Conservation (phyloP, 441 rosid genomes). For the Gossypium laxum region DNA sequence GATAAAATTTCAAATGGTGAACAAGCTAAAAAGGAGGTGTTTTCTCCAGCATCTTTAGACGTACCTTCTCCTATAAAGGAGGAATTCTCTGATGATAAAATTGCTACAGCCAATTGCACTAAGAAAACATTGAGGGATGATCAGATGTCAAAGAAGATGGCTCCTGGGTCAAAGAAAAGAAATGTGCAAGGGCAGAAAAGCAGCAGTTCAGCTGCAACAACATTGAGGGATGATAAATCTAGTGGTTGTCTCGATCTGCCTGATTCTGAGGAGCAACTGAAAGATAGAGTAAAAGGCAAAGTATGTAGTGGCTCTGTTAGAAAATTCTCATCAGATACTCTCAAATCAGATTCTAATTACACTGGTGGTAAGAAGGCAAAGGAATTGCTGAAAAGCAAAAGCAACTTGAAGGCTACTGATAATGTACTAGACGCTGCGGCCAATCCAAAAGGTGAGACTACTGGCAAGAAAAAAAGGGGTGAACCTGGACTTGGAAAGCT, state of each 20-base stretch:
- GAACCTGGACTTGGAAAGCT: constrained; percentile 39
- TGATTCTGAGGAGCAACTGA: constrained; percentile 33
- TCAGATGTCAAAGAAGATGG: constrained; percentile 33
- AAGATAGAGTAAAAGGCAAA: constrained; percentile 31
- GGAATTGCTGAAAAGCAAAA: constrained; percentile 26
- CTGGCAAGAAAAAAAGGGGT: constrained; percentile 36
- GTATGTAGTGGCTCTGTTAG: constrained; percentile 18
- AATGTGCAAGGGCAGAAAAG: constrained; percentile 25
- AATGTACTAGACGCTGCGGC: constrained; percentile 22
- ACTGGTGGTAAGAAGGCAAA: constrained; percentile 32
- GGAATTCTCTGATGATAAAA: constrained; percentile 33
- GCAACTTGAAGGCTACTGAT: constrained; percentile 29
- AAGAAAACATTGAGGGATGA: constrained; percentile 32
- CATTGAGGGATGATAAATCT: constrained; percentile 27
- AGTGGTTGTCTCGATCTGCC: constrained; percentile 18
- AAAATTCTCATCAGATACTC: constrained; percentile 21
- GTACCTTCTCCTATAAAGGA: constrained; percentile 25
- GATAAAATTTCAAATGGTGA: constrained; percentile 26
- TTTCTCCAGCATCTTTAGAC: constrained; percentile 23
- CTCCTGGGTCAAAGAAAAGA: constrained; percentile 30
- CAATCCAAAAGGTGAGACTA: constrained; percentile 24
- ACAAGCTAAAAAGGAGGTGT: constrained; percentile 27
- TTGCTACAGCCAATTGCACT: constrained; percentile 21
- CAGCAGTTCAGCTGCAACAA: constrained; percentile 20
- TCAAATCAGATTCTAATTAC: constrained; percentile 22